These are phyloP conservation scores for Galerina marginata DNA, from an alignment of 768 basidiomycete genomes.

Conservation along the genomic window DNA sequence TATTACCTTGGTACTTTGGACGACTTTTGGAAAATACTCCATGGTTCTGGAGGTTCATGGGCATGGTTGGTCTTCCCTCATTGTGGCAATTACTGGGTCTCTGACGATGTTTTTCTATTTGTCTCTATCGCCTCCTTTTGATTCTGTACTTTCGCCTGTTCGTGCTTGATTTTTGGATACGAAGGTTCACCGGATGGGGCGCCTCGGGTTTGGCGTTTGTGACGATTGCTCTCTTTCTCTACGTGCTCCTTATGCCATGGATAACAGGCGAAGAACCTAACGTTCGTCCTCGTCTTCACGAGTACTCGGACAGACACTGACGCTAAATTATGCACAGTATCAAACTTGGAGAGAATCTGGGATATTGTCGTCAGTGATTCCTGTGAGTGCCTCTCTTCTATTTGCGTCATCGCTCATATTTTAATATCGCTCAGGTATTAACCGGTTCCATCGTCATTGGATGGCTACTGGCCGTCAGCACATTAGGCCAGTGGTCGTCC, in stretches of 20 bases:
- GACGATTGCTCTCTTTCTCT: slow-evolving; percentile 76
- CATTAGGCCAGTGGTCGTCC: slow-evolving; percentile 69
- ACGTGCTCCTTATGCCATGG: slow-evolving; percentile 71
- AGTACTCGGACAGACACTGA: neutral
- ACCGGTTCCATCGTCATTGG: slow-evolving; percentile 74
- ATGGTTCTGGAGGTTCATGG: slow-evolving; percentile 48
- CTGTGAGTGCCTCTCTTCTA: slow-evolving; percentile 39
- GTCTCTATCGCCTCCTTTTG: neutral
- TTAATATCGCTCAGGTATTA: slow-evolving; percentile 44
- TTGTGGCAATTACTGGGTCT: neutral
- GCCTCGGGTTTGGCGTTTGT: slow-evolving; percentile 60
- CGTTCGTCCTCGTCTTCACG: slow-evolving; percentile 46
- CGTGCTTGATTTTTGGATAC: neutral
- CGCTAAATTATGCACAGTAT: slow-evolving; percentile 52
- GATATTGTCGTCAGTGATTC: slow-evolving; percentile 70
- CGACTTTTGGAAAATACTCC: slow-evolving; percentile 50
- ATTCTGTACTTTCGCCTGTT: neutral
- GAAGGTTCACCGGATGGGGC: slow-evolving; percentile 57
- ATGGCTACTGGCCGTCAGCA: slow-evolving; percentile 65
- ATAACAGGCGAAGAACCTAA: slow-evolving; percentile 71
- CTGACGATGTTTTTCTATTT: slow-evolving; percentile 10
- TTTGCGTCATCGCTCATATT: neutral
- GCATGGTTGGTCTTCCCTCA: slow-evolving; percentile 45
- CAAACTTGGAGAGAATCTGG: slow-evolving; percentile 77
- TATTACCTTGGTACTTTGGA: slow-evolving; percentile 64